Evolutionary conservation across 2,329 filamentous ascomycete genomes (phyloP), one percentile per base, ranked within the genome.

Genomic region (Drechslerella dactyloides): DNA sequence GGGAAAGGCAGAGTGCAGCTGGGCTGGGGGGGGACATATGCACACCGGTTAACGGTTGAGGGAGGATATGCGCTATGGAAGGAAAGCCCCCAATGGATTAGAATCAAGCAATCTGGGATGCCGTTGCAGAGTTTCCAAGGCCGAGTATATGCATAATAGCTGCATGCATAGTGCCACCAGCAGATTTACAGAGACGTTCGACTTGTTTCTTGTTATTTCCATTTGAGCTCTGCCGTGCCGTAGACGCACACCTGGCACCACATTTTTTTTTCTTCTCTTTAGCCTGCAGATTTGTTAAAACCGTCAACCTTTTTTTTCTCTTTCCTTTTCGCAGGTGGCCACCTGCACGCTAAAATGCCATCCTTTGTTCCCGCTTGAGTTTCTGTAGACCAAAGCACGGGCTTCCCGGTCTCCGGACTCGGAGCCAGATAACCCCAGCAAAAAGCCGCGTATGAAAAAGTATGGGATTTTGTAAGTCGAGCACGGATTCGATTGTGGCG

Each of bases 401-500:
- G 46, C 21, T 46, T 42, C 37, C 19, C n/a, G 17, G 58, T 30
- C 58, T 62, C 65, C 58, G 58, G 53, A 53, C 57, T 54, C 27
- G 58, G 64, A 23, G 46, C 19, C 11, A 7, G 44, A 23, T n/a
- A 51, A 51, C 7, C 4, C 4, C 11, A 51, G 19, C 11, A 21
- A 58, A 46, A 70, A 70, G 53, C 63, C 50, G 30, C 48, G 66
- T 59, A 48, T 59, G 63, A 70, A 63, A 64, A 27, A 23, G 44
- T 46, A 48, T 51, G 24, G 17, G 23, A 30, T 21, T 10, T 53
- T 13, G 17, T 13, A 21, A 46, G 46, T 40, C 24, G 11, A 40
- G 24, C 37, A 59, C 27, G 24, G 46, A 4, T 64, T 69, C 63
- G 59, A 60, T 59, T 70, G 66, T 70, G 66, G 66, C 66, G 66